Evolutionary conservation across 2,329 filamentous ascomycete species (phyloP), one percentile per base, ranked within the genome.

Genomic region (Cercospora zeina): DNA sequence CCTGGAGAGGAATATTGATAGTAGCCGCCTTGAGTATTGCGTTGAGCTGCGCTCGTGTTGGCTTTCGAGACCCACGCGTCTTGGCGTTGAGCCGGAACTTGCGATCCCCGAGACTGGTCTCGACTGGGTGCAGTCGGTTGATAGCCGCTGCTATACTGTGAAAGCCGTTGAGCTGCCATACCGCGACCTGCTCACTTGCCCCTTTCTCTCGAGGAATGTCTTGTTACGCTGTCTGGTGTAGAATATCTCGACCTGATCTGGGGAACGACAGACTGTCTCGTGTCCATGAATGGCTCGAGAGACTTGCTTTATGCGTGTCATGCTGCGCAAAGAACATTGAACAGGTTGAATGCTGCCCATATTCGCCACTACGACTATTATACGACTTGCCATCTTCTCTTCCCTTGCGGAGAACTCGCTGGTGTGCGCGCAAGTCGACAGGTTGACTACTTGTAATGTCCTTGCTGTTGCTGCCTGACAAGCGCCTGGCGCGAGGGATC

Each of bases 381-480:
- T 47, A 47, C 42, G 42, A 47, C 42, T 27, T 27, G 42, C 21
- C 42, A 47, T 27, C 21, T 47, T 47, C 42, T 47, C 42, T 47
- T 47, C 19, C 14, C 8, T 30, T 27, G 21, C 24, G 42, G 11
- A 47, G 21, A 47, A 3, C 42, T 47, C 21, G 13, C 31, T 47
- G 42, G 13, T 10, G 19, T 13, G 11, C 7, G 19, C 8, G 19
- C 42, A 47, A 47, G 42, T 47, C 42, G 42, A 47, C 42, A n/a
- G 11, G 21, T 47, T 24, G 21, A 27, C 19, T 47, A 24, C 42
- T 47, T 47, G 42, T 27, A 47, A 27, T 5, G 42, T 47, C 19
- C 5, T 11, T 47, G 42, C 21, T 27, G 21, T 27, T 47, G 42
- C 42, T 47, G 42, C 42, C 42, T 47, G 21, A 47, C 42, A 47